phyloP scores from a whole-genome alignment of 2,329 filamentous ascomycete genomes.

The Sporothrix dimorphospora region DNA sequence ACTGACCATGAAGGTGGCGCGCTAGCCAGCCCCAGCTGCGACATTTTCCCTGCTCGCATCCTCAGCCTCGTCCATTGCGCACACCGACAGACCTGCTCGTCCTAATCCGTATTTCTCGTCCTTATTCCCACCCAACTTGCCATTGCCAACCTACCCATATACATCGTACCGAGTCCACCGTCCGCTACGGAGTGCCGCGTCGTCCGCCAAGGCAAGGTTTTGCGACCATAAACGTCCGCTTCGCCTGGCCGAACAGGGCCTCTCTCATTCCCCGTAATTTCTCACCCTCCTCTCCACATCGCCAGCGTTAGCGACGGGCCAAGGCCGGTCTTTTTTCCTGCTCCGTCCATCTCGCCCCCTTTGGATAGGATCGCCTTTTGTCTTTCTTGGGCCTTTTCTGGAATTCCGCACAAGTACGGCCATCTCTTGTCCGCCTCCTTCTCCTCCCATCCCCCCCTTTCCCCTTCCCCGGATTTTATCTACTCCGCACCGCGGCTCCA shows the following conservation, averaged over 20 bases:
- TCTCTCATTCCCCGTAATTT: neutral
- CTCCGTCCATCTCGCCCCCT: neutral
- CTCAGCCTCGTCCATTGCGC: slow-evolving; percentile 8
- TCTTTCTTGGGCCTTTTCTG: neutral
- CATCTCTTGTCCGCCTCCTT: neutral
- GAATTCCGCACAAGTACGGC: neutral
- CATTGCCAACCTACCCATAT: neutral
- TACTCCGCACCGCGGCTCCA: slow-evolving; percentile 22
- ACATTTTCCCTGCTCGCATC: neutral
- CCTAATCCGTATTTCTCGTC: neutral
- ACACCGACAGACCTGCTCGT: neutral
- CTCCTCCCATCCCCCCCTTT: neutral
- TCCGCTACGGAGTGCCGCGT: neutral
- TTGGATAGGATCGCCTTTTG: neutral
- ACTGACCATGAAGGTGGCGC: slow-evolving; percentile 3
- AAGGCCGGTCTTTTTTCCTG: slow-evolving; percentile 6
- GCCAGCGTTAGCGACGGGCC: slow-evolving; percentile 6
- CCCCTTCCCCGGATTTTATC: slow-evolving; percentile 25
- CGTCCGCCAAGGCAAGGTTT: neutral
- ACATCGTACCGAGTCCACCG: neutral
- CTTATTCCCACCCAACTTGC: neutral
- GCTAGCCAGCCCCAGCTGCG: neutral
- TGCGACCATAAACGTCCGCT: neutral
- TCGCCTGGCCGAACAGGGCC: neutral
- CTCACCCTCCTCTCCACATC: neutral